Conservation (phyloP, 805 yeast genomes). For the Lipomyces kockii region DNA sequence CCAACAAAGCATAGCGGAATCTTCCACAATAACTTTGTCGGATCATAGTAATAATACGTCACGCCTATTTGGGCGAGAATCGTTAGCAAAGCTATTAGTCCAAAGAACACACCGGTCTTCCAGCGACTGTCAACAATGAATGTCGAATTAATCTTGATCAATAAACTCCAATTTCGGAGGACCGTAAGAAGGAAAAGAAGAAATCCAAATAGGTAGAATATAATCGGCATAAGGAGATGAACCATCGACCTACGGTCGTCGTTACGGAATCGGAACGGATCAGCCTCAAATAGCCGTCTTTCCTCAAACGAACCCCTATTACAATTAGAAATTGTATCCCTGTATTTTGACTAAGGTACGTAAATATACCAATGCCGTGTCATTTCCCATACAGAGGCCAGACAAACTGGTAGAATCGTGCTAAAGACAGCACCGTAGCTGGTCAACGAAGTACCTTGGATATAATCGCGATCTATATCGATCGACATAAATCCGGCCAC, state of each 20-base stretch:
- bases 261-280: conserved; percentile 37
- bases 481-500: conserved; percentile 43
- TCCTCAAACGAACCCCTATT: conserved; percentile 41
- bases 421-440: conserved; percentile 39
- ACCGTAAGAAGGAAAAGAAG: conserved; percentile 40
- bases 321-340: not conserved
- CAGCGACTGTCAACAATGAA: conserved; percentile 38
- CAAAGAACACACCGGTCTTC: conserved; percentile 41
- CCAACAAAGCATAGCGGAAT: conserved; percentile 31
- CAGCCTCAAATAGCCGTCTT: conserved; percentile 39
- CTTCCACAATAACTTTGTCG: conserved; percentile 31
- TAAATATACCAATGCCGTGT: conserved; percentile 40
- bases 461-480: conserved; percentile 42
- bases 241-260: conserved; percentile 37
- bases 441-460: conserved; percentile 40
- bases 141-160: conserved; percentile 16
- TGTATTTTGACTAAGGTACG: not conserved
- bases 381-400: conserved; percentile 40
- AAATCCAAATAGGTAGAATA: conserved; percentile 39
- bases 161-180: conserved; percentile 39
- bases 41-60: conserved; percentile 37
- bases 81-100: conserved; percentile 36
- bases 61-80: conserved; percentile 33
- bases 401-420: conserved; percentile 35
- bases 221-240: conserved; percentile 38